Base-by-base conservation (phyloP, 2,329 filamentous ascomycete genomes). In the Fusarium temperatum region DNA sequence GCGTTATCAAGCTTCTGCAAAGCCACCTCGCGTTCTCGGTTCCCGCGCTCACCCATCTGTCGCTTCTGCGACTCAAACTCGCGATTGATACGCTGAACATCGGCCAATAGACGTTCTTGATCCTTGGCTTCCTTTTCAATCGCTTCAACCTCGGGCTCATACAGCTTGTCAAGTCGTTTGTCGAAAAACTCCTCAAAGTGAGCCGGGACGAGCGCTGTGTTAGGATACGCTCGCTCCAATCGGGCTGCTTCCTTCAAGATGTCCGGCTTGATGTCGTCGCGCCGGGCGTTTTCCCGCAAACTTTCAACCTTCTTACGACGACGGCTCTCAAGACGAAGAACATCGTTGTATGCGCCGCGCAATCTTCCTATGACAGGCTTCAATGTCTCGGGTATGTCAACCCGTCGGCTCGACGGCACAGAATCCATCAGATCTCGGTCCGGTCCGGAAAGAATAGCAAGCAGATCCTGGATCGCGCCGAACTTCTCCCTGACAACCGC, bases 101-200 rank as follows among this genome's bases (percentile, higher is more conserved):
- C 91, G 6, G 87, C 84, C 6, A 93, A 83, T 1, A 96, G 85
- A 53, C 90, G 89, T 8, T 93, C 90, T 82, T 98, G 96, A 61
- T 97, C 94, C 36, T 88, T 86, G 5, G 87, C 87, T 78, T 98
- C 96, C 59, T 92, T 89, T 6, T 88, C 86, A 1, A 97, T 85
- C 67, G 91, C 88, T 32, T 92, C 90, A 22, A 93, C 84, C 75
- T 98, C 96, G 0, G 89, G 83, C 72, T 97, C 94, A 81, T 98
- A 99, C 53, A 92, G 87, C 51, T 81, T 83, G 60, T 92, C 90
- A 5, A 99, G 88, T 3, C 95, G 90, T 74, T 91, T 88, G 77
- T 97, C 94, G 74, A 98, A 98, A 53, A 98, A 92, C 60, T 91
- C 89, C 78, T 99, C 96, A 78, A 99, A 98, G 78, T 98, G 95